Percentiles rank a stretch among this genome's conserved stretches.
Evolutionary conservation across 495 filamentous ascomycete species (phyloP).

Genomic region (Amniculicola lignicola): DNA sequence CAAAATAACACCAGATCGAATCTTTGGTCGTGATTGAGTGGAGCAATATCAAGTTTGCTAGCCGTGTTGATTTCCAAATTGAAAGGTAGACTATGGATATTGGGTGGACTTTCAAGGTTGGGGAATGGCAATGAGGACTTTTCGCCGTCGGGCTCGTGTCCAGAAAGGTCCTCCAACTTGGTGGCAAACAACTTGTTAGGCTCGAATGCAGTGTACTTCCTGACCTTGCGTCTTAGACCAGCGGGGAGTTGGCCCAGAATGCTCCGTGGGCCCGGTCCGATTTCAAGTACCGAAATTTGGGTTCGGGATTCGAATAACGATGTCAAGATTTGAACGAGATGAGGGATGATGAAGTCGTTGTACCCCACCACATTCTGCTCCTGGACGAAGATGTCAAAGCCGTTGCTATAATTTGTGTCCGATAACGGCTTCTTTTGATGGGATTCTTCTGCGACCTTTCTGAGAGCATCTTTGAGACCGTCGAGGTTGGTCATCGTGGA

Average conservation of each 20-base stretch:
- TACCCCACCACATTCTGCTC: slow-evolving; percentile 50
- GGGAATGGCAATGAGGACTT: slow-evolving; percentile 47
- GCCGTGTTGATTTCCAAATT: slow-evolving; percentile 35
- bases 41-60: slow-evolving; percentile 35
- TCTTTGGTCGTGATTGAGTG: slow-evolving; percentile 41
- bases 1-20: slow-evolving; percentile 61
- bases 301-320: slow-evolving; percentile 49
- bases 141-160: slow-evolving; percentile 39
- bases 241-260: slow-evolving; percentile 53
- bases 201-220: slow-evolving; percentile 56
- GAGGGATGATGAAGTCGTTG: slow-evolving; percentile 58
- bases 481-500: background rate
- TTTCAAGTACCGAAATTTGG: slow-evolving; percentile 56
- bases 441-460: background rate
- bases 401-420: slow-evolving; percentile 52
- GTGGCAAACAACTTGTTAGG: slow-evolving; percentile 53
- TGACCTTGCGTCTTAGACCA: slow-evolving; percentile 48
- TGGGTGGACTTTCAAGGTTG: slow-evolving; percentile 45
- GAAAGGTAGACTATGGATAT: slow-evolving; percentile 51
- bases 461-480: background rate
- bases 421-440: slow-evolving; percentile 42
- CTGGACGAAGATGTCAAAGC: slow-evolving; percentile 50
- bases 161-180: slow-evolving; percentile 50
- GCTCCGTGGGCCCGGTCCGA: slow-evolving; percentile 59
- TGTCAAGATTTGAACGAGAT: slow-evolving; percentile 50